These are phyloP conservation scores for Jatropha curcas DNA, from an alignment of 345 rosid species.

Conservation along the genomic window DNA sequence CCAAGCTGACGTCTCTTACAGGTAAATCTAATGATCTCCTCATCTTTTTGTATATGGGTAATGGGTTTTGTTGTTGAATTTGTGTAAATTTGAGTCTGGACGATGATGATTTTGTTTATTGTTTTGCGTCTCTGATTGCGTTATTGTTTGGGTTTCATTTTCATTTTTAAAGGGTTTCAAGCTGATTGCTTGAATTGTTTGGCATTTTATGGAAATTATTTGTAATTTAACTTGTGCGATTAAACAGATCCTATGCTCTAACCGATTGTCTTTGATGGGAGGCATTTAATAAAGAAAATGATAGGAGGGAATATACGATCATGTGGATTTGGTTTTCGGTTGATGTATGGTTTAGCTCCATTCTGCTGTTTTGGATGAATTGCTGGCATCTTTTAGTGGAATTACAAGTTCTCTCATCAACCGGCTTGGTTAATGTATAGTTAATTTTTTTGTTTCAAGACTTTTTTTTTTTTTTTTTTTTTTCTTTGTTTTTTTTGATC, in stretches of 20 bases:
- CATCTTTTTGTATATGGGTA: not conserved
- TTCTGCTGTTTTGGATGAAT: constrained; percentile 2
- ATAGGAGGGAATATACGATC: not conserved
- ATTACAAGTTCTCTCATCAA: not conserved
- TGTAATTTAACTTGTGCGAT: not conserved
- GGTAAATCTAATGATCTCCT: constrained; percentile 26
- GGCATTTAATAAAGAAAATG: not conserved
- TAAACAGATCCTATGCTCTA: not conserved
- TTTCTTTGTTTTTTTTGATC: too few relatives aligned
- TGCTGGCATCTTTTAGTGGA: not conserved
- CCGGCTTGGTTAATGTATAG: not conserved
- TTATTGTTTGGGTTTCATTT: not conserved
- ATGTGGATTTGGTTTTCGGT: not conserved
- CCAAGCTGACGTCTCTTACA: constrained; percentile 53
- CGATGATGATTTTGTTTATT: not conserved
- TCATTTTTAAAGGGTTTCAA: not conserved
- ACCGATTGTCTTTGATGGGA: not conserved
- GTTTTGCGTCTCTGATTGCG: too few relatives aligned
- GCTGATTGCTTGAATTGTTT: not conserved
- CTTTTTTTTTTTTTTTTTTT: too few relatives aligned
- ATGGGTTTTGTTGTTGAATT: not conserved
- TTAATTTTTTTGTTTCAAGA: too few relatives aligned
- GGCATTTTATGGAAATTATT: not conserved
- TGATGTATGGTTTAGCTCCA: not conserved
- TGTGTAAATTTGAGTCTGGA: not conserved